Percentiles rank a stretch among this genome's conserved stretches.
phyloP scores from a whole-genome alignment of 768 basidiomycete genomes.

The Gymnopilus junonius region DNA sequence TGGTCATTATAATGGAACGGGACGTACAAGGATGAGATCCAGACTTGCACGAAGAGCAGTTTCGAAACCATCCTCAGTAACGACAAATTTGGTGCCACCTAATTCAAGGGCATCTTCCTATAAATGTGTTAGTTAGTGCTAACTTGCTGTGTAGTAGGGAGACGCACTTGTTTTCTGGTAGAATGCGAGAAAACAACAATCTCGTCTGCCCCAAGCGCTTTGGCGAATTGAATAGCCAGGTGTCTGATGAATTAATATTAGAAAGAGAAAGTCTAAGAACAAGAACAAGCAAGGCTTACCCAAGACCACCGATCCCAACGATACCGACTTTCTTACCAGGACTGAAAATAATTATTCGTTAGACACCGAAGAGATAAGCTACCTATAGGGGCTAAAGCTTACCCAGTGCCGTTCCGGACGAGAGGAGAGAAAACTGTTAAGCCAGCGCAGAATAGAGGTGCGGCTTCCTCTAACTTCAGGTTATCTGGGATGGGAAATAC shows the following conservation, averaged over 20 bases:
- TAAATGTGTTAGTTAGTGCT: not conserved
- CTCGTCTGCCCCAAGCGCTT: constrained; percentile 56
- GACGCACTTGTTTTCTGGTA: constrained; percentile 42
- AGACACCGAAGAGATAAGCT: not conserved
- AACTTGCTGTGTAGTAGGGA: not conserved
- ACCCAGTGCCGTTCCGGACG: constrained; percentile 49
- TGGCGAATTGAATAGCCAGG: constrained; percentile 38
- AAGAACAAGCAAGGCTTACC: constrained; percentile 25
- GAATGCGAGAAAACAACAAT: constrained; percentile 64
- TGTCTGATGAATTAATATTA: constrained; percentile 26
- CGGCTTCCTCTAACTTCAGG: constrained; percentile 55
- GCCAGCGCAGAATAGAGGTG: constrained; percentile 69
- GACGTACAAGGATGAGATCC: constrained; percentile 52
- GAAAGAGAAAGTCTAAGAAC: not conserved
- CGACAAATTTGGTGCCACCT: constrained; percentile 58
- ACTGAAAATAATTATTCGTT: constrained; percentile 32
- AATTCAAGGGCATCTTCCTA: constrained; percentile 58
- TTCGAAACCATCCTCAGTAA: constrained; percentile 50
- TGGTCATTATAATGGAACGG: not conserved
- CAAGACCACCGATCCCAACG: constrained; percentile 68
- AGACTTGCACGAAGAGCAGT: constrained; percentile 41
- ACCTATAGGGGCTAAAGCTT: not conserved
- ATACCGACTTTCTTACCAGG: constrained; percentile 70
- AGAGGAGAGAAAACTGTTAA: constrained; percentile 69
- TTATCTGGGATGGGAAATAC: constrained; percentile 62